Evolutionary conservation across 805 yeast genomes (phyloP).

Genomic region (Zygosaccharomyces bisporus): DNA sequence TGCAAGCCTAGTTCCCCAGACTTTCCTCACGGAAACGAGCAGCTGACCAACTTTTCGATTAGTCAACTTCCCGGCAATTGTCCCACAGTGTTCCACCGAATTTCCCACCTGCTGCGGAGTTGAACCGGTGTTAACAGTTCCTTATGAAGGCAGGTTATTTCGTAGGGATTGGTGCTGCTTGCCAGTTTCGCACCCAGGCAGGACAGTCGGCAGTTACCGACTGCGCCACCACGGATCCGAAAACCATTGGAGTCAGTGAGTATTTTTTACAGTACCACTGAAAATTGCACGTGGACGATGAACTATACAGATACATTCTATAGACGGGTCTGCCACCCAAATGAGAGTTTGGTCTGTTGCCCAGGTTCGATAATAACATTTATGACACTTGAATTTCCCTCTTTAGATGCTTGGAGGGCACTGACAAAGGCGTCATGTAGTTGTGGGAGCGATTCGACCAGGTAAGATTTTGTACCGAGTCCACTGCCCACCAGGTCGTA

Average conservation of each 20-base stretch:
- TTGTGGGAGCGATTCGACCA: constrained; percentile 42
- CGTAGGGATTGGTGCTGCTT: constrained; percentile 8
- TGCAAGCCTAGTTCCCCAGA: constrained; percentile 24
- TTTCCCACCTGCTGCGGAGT: constrained; percentile 36
- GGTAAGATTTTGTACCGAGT: constrained; percentile 54
- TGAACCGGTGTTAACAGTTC: constrained; percentile 1
- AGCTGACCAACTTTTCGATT: neutral
- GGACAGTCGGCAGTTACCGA: neutral
- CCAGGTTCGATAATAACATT: constrained; percentile 65
- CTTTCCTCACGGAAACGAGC: constrained; percentile 24
- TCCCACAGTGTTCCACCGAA: constrained; percentile 37
- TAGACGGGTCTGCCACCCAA: constrained; percentile 56
- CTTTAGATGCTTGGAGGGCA: constrained; percentile 36
- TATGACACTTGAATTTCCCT: constrained; percentile 43
- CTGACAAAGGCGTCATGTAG: constrained; percentile 35
- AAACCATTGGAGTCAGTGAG: neutral
- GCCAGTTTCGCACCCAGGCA: constrained; percentile 4
- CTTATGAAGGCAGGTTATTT: constrained; percentile 7
- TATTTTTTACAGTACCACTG: neutral
- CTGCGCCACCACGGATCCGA: neutral
- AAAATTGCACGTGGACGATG: neutral
- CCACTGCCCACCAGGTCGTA: constrained; percentile 55
- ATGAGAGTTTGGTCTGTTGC: constrained; percentile 49
- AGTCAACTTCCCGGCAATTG: constrained; percentile 6
- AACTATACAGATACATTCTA: neutral